These are phyloP conservation scores for Ramaria sp. DNA, from an alignment of 768 basidiomycete species.

Conservation along the genomic window DNA sequence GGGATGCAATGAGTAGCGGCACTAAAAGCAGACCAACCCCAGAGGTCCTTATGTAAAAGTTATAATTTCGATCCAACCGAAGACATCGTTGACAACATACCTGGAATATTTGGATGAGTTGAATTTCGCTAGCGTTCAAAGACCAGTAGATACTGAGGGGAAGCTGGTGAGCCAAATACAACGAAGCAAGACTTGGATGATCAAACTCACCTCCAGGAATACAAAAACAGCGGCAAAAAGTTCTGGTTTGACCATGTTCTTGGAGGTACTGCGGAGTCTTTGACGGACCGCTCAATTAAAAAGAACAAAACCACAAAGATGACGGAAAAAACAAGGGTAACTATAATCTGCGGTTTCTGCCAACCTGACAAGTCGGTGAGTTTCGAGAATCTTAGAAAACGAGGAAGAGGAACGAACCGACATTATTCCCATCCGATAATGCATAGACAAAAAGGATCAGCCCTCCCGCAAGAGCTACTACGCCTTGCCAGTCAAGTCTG, in stretches of 20 bases:
- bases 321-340: conserved; percentile 36
- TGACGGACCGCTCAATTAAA: conserved; percentile 19
- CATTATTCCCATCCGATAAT: conserved; percentile 2
- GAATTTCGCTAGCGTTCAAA: background rate
- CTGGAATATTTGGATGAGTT: conserved; percentile 7
- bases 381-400: too few relatives aligned
- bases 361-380: conserved; percentile 26
- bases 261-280: conserved; percentile 6
- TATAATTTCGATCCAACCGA: background rate
- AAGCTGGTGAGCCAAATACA: background rate
- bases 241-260: conserved; percentile 5
- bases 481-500: conserved; percentile 7
- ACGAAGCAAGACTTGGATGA: background rate
- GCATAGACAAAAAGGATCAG: conserved; percentile 4
- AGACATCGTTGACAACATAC: background rate
- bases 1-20: conserved; percentile 7
- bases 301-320: conserved; percentile 34
- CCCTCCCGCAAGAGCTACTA: background rate
- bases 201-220: background rate
- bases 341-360: conserved; percentile 33
- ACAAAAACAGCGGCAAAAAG: conserved; percentile 4
- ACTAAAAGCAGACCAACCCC: conserved; percentile 4
- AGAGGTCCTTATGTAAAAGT: background rate
- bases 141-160: conserved; percentile 3
- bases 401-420: background rate